phyloP scores from a whole-genome alignment of 805 yeast species.

The baker's yeast (Saccharomyces cerevisiae) region DNA sequence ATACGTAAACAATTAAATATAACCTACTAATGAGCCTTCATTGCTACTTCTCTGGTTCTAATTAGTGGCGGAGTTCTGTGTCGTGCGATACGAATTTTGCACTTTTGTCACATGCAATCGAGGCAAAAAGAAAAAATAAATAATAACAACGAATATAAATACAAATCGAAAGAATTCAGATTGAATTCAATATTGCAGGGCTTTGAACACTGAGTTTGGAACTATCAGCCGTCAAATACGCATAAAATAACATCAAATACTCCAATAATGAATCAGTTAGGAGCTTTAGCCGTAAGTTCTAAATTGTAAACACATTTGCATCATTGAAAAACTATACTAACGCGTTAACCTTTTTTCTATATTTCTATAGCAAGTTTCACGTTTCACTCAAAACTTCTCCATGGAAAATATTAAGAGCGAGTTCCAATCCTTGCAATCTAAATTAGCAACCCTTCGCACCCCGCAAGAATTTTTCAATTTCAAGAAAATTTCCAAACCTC shows the following conservation, averaged over 20 bases:
- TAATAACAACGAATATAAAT: neutral
- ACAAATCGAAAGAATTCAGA: neutral
- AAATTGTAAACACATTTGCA: neutral
- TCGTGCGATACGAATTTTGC: neutral
- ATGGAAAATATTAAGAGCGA: conserved; percentile 35
- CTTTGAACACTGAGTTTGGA: neutral
- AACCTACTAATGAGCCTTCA: neutral
- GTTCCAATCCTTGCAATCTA: conserved; percentile 47
- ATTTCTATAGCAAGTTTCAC: conserved; percentile 21
- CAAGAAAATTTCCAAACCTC: conserved; percentile 84
- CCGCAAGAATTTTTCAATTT: conserved; percentile 91
- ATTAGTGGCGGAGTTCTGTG: neutral
- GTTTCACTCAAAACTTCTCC: conserved; percentile 26
- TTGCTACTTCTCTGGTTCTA: neutral
- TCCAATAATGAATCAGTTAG: conserved; percentile 10
- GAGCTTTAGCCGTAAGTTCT: conserved; percentile 11
- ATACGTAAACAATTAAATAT: neutral
- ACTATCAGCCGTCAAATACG: neutral
- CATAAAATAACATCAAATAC: neutral
- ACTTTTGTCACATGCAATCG: neutral
- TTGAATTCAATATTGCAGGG: neutral
- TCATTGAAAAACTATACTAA: neutral
- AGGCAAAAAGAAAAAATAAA: neutral
- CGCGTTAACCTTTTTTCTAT: neutral
- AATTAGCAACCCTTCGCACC: conserved; percentile 68